Conservation (phyloP, 2,329 filamentous ascomycete species). For the Sodiomyces alkalinus region DNA sequence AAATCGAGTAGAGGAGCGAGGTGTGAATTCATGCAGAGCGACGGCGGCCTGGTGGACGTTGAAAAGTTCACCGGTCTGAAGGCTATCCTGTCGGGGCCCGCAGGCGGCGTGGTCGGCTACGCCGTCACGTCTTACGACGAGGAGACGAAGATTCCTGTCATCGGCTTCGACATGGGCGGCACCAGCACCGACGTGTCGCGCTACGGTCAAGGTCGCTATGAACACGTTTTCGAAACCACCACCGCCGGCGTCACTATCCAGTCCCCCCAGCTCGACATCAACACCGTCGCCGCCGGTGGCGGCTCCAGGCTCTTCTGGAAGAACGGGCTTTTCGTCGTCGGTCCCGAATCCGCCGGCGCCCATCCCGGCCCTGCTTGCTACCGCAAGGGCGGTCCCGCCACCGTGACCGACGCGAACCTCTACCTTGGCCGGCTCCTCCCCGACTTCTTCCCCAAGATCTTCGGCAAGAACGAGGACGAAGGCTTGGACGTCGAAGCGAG, state of each 20-base stretch:
- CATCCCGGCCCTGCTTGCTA: constrained; percentile 88
- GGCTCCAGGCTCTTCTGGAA: constrained; percentile 74
- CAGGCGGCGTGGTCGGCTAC: constrained; percentile 88
- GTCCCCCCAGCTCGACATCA: constrained; percentile 84
- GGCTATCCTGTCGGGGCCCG: constrained; percentile 77
- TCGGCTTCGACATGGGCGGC: constrained; percentile 93
- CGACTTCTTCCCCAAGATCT: constrained; percentile 91
- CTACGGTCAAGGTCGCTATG: constrained; percentile 61
- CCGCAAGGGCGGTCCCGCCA: constrained; percentile 73
- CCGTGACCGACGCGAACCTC: constrained; percentile 87
- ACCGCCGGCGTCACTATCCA: constrained; percentile 91
- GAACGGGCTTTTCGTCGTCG: constrained; percentile 81
- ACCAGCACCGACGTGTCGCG: constrained; percentile 85
- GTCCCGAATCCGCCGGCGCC: constrained; percentile 76
- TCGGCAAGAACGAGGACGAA: constrained; percentile 77
- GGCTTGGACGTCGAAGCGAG: constrained; percentile 65
- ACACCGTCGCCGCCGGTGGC: constrained; percentile 84
- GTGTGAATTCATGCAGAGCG: constrained; percentile 92
- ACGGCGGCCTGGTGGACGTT: constrained; percentile 59
- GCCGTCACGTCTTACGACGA: constrained; percentile 82
- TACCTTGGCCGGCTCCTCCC: constrained; percentile 73
- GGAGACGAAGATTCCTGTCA: constrained; percentile 68
- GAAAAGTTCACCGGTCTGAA: constrained; percentile 71
- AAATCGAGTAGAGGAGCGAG: constrained; percentile 53
- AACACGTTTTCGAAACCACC: constrained; percentile 88